phyloP scores from a whole-genome alignment of 1,284 basidiomycete species.

The Rhodotorula mucilaginosa region DNA sequence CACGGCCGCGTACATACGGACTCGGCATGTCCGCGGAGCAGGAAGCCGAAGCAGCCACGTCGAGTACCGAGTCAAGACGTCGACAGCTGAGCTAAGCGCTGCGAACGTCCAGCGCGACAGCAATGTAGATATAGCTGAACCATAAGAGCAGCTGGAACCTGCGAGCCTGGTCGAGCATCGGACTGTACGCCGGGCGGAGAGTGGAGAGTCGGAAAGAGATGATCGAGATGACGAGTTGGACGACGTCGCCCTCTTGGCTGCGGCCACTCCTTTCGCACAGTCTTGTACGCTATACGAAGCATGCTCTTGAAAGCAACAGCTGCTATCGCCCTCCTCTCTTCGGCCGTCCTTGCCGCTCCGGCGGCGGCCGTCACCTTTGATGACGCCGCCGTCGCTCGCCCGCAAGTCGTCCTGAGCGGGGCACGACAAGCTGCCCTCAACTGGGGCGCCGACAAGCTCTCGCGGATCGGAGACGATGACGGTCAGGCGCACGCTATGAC shows the following conservation, averaged over 20 bases:
- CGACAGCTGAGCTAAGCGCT: no score
- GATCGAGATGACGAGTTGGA: background rate
- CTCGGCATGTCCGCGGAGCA: no score
- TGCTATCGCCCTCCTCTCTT: background rate
- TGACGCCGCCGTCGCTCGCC: background rate
- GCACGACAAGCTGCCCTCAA: slow-evolving; percentile 20
- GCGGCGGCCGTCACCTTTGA: background rate
- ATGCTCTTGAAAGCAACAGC: background rate
- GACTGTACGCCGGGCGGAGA: no score
- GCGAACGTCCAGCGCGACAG: no score
- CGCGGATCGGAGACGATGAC: slow-evolving; percentile 24
- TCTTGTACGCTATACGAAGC: slow-evolving; percentile 54
- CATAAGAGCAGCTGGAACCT: no score
- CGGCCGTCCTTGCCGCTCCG: background rate
- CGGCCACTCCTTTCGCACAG: background rate
- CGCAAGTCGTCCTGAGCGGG: slow-evolving; percentile 9
- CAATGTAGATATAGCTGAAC: no score
- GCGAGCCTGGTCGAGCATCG: no score
- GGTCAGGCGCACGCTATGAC: slow-evolving; percentile 30
- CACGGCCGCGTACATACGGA: no score
- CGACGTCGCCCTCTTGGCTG: background rate
- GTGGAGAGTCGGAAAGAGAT: no score
- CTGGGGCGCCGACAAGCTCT: slow-evolving; percentile 35
- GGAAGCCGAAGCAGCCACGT: no score
- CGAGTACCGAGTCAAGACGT: no score